Percentiles rank a stretch among this genome's conserved stretches.
Evolutionary conservation across 352 stramenopile genomes (phyloP).

Genomic region (Peronosclerospora sorghi): DNA sequence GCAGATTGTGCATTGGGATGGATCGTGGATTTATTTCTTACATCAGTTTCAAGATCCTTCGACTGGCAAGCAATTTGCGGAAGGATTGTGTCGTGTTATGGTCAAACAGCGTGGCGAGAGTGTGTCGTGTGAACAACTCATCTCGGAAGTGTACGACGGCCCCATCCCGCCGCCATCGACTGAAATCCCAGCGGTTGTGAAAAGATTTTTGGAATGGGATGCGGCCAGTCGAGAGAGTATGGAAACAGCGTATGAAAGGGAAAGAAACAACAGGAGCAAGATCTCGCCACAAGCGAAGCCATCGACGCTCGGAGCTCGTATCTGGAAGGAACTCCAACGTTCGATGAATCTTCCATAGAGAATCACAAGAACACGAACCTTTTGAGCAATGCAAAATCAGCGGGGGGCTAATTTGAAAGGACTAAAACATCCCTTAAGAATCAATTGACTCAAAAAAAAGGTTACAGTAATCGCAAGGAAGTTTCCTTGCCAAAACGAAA

Average conservation of each 20-base stretch:
- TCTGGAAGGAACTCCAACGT: constrained; percentile 26
- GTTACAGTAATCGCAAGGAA: too few relatives aligned
- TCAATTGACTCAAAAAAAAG: too few relatives aligned
- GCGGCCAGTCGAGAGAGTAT: constrained; percentile 24
- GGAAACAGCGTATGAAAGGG: constrained; percentile 13
- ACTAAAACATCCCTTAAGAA: too few relatives aligned
- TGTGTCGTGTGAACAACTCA: constrained; percentile 19
- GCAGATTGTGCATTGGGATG: constrained; percentile 41
- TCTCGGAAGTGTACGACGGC: constrained; percentile 19
- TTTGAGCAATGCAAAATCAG: too few relatives aligned
- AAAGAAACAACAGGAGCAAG: constrained; percentile 2
- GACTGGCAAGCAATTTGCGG: constrained; percentile 43
- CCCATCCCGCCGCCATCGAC: constrained; percentile 8
- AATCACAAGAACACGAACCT: too few relatives aligned
- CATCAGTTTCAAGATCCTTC: constrained; percentile 44
- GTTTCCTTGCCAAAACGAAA: too few relatives aligned
- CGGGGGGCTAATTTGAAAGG: too few relatives aligned
- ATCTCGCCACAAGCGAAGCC: constrained; percentile 3
- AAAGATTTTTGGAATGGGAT: constrained; percentile 32
- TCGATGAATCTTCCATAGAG: constrained; percentile 31
- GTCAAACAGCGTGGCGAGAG: constrained; percentile 15
- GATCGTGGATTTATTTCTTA: constrained; percentile 51
- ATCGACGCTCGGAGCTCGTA: constrained; percentile 13
- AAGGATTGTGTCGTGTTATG: constrained; percentile 29
- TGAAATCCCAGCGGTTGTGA: constrained; percentile 26